Evolutionary conservation across 352 stramenopile species (phyloP).

Genomic region (Elongisporangium undulatum): DNA sequence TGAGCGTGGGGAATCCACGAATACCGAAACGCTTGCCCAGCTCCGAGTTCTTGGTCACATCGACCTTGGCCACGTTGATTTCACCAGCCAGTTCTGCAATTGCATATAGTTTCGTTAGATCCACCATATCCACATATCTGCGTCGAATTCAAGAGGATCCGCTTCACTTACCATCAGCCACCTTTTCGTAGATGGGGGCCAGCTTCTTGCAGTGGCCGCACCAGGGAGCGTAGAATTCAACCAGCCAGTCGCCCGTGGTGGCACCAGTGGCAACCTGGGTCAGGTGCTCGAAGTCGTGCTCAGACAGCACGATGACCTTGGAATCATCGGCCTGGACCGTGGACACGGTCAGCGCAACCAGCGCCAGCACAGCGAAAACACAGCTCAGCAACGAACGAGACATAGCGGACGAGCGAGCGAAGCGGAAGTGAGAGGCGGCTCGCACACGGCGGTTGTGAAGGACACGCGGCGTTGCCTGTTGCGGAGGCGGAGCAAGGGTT

Average conservation of each 20-base stretch:
- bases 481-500: neutral
- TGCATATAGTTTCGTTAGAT: neutral
- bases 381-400: neutral
- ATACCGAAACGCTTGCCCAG: constrained; percentile 84
- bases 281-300: constrained; percentile 84
- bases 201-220: constrained; percentile 63
- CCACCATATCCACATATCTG: neutral
- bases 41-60: constrained; percentile 71
- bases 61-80: constrained; percentile 90
- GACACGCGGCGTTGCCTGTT: neutral
- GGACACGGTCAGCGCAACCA: constrained; percentile 18
- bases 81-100: constrained; percentile 67
- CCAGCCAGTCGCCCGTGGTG: constrained; percentile 90
- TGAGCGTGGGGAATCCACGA: constrained; percentile 69
- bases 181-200: constrained; percentile 69
- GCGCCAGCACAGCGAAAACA: constrained; percentile 14
- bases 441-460: neutral
- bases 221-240: constrained; percentile 84
- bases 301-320: constrained; percentile 61
- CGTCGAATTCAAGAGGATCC: constrained; percentile 9
- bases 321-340: constrained; percentile 17
- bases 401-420: neutral
- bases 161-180: constrained; percentile 43
- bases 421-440: neutral
- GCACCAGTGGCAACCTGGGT: constrained; percentile 88